Percentiles rank a stretch among this genome's conserved stretches.
Conservation (phyloP, 164 flowering plant species). For the Chloranthus sessilifolius region DNA sequence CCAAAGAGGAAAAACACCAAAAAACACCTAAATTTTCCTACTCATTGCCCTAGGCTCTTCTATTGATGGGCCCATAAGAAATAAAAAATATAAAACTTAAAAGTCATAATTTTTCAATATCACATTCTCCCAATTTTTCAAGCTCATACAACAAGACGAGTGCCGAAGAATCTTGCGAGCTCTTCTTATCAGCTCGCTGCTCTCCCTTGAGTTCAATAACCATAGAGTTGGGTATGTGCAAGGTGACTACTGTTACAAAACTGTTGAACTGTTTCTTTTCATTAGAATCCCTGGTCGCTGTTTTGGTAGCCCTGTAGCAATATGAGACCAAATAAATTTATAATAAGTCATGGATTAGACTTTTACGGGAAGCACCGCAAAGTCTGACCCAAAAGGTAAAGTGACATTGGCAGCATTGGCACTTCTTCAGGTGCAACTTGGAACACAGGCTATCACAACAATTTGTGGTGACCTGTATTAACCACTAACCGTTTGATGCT, state of each 20-base stretch:
- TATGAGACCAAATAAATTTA: background rate
- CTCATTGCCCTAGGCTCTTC: background rate
- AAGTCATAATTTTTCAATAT: slow-evolving; percentile 21
- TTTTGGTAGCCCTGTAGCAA: slow-evolving; percentile 34
- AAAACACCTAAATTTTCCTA: background rate
- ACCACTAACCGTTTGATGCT: too few species aligned
- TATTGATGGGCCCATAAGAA: too few species aligned
- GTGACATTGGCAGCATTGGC: too few species aligned
- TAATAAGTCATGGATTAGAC: background rate
- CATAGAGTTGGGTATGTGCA: slow-evolving; percentile 54
- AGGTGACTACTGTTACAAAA: slow-evolving; percentile 44
- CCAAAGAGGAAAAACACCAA: background rate
- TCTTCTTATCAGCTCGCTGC: slow-evolving; percentile 71
- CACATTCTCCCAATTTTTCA: slow-evolving; percentile 38
- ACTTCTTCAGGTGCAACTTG: too few species aligned
- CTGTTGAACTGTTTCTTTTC: slow-evolving; percentile 34
- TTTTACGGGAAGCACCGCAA: background rate
- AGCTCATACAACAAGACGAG: slow-evolving; percentile 55
- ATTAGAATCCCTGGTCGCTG: slow-evolving; percentile 42
- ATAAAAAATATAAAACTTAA: background rate
- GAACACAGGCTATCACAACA: too few species aligned
- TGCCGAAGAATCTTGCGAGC: slow-evolving; percentile 81
- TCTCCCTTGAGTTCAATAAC: slow-evolving; percentile 52
- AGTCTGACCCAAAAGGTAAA: too few species aligned
- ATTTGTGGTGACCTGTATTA: too few species aligned